Conservation (phyloP, 306 rosid species). For the Inga laurina region DNA sequence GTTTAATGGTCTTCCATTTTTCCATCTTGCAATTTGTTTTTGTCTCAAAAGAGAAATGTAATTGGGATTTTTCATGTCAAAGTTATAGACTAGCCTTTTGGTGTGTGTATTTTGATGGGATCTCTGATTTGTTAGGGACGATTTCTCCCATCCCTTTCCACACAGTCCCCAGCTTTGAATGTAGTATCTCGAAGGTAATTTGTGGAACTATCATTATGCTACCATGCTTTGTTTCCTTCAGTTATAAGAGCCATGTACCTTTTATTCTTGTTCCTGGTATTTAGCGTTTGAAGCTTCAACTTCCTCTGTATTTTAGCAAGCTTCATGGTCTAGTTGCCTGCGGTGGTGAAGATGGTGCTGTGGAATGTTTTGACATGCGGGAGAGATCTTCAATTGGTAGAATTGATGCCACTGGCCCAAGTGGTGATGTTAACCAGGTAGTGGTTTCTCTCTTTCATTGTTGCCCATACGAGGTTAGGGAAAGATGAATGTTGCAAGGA, state of each 20-base stretch:
- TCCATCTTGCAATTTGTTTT: neutral
- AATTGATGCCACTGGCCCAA: constrained; percentile 76
- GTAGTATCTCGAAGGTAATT: constrained; percentile 83
- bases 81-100: constrained; percentile 15
- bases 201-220: constrained; percentile 32
- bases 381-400: constrained; percentile 85
- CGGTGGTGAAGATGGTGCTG: constrained; percentile 96
- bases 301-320: constrained; percentile 61
- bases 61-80: neutral
- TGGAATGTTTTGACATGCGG: constrained; percentile 91
- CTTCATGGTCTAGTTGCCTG: constrained; percentile 91
- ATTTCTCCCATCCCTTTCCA: constrained; percentile 76
- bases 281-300: constrained; percentile 31
- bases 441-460: constrained; percentile 25
- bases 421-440: constrained; percentile 80
- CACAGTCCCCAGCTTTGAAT: constrained; percentile 87
- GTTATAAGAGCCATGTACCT: constrained; percentile 22
- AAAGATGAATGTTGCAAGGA: constrained; percentile 3
- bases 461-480: neutral
- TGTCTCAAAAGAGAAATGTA: neutral
- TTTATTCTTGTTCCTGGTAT: constrained; percentile 20
- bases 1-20: neutral
- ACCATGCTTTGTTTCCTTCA: constrained; percentile 29
- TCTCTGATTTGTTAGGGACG: constrained; percentile 63
- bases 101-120: neutral